Evolutionary conservation across 176 grass and related monocot species (phyloP).

Genomic region (Ensete glaucum): DNA sequence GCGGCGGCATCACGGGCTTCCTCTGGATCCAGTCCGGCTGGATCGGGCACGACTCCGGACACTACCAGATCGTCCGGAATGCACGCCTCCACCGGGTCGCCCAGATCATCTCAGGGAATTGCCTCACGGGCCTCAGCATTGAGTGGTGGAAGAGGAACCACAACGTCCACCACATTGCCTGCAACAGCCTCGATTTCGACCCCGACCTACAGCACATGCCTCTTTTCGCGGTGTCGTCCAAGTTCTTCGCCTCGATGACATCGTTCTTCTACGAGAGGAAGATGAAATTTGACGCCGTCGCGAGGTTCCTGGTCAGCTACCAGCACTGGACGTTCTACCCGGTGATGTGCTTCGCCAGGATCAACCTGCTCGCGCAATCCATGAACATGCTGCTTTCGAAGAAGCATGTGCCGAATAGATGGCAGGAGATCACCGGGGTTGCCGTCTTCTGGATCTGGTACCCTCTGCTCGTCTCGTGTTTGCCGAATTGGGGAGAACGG

Average conservation of each 20-base stretch:
- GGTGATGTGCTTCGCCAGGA: slow-evolving; percentile 75
- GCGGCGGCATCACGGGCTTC: slow-evolving; percentile 17
- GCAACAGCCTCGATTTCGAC: slow-evolving; percentile 20
- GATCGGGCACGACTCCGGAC: slow-evolving; percentile 19
- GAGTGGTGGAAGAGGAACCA: slow-evolving; percentile 23
- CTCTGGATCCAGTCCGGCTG: slow-evolving; percentile 31
- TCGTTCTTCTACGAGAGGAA: slow-evolving; percentile 64
- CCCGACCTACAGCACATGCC: slow-evolving; percentile 22
- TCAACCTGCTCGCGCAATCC: slow-evolving; percentile 66
- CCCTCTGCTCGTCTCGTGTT: slow-evolving; percentile 52
- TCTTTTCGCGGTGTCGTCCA: slow-evolving; percentile 23
- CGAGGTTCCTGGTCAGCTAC: slow-evolving; percentile 75
- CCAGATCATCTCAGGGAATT: slow-evolving; percentile 14
- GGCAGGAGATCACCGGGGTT: slow-evolving; percentile 53
- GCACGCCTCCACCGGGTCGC: not conserved
- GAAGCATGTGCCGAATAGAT: slow-evolving; percentile 31
- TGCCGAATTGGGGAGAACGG: slow-evolving; percentile 73
- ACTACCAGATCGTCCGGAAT: slow-evolving; percentile 1
- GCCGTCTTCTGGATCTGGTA: slow-evolving; percentile 74
- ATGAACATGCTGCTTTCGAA: slow-evolving; percentile 31
- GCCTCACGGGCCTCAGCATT: slow-evolving; percentile 11
- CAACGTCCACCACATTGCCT: slow-evolving; percentile 15
- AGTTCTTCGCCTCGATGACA: slow-evolving; percentile 48
- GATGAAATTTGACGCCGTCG: slow-evolving; percentile 39
- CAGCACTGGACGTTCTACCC: slow-evolving; percentile 98